phyloP scores from a whole-genome alignment of 2,329 filamentous ascomycete genomes.

The Cercospora sp. region DNA sequence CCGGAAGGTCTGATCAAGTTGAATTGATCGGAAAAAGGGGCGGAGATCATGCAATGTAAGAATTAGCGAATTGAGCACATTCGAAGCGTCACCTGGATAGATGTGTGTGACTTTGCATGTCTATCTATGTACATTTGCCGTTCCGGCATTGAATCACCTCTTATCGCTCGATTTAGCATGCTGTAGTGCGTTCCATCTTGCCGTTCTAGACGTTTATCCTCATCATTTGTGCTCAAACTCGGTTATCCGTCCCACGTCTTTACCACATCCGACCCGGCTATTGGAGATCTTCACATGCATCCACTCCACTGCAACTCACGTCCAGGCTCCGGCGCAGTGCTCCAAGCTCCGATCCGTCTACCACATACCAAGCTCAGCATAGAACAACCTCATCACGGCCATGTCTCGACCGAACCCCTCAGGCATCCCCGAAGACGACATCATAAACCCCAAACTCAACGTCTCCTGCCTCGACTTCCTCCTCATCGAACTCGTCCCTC shows the following conservation, averaged over 20 bases:
- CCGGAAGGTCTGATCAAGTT: neutral
- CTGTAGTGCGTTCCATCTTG: neutral
- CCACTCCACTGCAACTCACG: neutral
- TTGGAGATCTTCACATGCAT: conserved; percentile 6
- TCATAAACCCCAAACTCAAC: conserved; percentile 53
- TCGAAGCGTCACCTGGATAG: neutral
- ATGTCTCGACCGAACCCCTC: conserved; percentile 23
- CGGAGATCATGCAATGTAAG: neutral
- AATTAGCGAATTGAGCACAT: conserved; percentile 2
- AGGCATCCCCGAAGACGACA: conserved; percentile 25
- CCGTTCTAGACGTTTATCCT: neutral
- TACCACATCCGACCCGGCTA: neutral
- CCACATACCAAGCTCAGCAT: neutral
- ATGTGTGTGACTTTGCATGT: neutral
- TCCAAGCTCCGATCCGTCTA: neutral
- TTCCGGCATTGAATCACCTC: neutral
- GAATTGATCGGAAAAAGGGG: neutral
- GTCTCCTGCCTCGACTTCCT: conserved; percentile 90
- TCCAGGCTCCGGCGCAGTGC: neutral
- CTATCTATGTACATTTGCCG: neutral
- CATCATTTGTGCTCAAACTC: neutral
- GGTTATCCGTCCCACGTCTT: neutral
- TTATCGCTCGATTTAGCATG: neutral
- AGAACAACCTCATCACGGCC: neutral
- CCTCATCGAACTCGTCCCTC: conserved; percentile 92